Base-by-base conservation (phyloP, 1,284 basidiomycete genomes). In the Cystobasidium pallidum region DNA sequence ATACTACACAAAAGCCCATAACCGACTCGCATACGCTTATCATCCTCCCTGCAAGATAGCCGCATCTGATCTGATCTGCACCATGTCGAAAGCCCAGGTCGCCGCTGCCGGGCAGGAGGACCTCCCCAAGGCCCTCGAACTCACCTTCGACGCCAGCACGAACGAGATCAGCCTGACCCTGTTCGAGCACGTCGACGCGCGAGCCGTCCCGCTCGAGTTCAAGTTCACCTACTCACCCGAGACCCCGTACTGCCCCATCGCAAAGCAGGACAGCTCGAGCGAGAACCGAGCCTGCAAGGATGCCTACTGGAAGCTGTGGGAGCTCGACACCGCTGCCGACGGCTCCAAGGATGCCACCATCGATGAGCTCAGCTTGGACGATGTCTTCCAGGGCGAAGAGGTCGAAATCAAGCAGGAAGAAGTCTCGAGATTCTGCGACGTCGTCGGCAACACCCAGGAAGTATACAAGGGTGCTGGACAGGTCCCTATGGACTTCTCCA, bases 401-500 rank as follows among this genome's bases (percentile, higher is more conserved):
- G 89, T 92, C 72, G 86, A 85, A 13, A 90, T 96, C 80, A 86
- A 90, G 65, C 87, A 89, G 24, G 79, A 81, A 41, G 88, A 88
- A 66, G 86, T 99, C 36, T 91, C 95, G 82, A 85, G 86, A 32
- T 99, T 99, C 86, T 98, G 94, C 79, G 87, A 88, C 54, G 90
- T 99, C 61, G 88, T 98, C 71, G 94, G 93, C 52, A 98, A 97
- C 81, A 89, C 94, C 79, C 89, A 88, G 59, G 94, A 94, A 81
- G 86, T 86, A 7, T 99, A 95, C 86, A 92, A 94, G 30, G 87
- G 91, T 65, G 88, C 85, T 68, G 85, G 88, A 57, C 67, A 89
- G 78, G 92, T 92, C 0, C 95, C 95, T 0, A 96, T 99, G 92
- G 96, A 99, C 84, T 98, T 96, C 80, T 93, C 94, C 68, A 99